Evolutionary conservation across 257 asterid species (phyloP).

Genomic region (Solanum sejunctum): DNA sequence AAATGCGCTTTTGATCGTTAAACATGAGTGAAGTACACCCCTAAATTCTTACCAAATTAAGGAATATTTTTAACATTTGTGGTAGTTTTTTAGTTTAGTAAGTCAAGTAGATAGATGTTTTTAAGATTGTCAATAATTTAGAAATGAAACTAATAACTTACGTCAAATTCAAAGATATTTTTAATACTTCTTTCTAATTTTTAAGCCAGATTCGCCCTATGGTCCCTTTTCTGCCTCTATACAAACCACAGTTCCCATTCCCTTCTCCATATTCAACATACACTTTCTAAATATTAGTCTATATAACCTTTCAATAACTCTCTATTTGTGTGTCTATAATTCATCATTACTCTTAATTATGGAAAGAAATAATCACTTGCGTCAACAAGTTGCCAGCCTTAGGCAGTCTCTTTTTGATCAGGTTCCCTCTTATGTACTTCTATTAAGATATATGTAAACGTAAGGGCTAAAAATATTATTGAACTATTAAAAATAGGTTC

Average conservation of each 20-base stretch:
- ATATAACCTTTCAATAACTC: neutral
- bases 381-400: constrained; percentile 46
- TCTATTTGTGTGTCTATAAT: neutral
- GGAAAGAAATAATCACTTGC: constrained; percentile 19
- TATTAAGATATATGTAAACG: neutral
- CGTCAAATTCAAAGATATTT: too few species aligned
- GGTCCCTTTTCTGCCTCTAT: neutral
- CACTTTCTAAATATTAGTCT: neutral
- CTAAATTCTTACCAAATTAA: too few species aligned
- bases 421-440: constrained; percentile 12
- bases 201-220: neutral
- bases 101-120: too few species aligned
- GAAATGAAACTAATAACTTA: too few species aligned
- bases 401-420: constrained; percentile 52
- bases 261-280: neutral
- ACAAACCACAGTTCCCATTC: neutral
- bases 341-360: neutral
- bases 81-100: too few species aligned
- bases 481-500: too few species aligned
- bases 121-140: too few species aligned
- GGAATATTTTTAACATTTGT: too few species aligned
- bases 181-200: neutral
- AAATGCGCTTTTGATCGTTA: too few species aligned
- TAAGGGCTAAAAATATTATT: neutral
- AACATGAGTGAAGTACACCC: too few species aligned